Percentiles rank a stretch among this genome's conserved stretches.
phyloP scores from a whole-genome alignment of 352 stramenopile genomes.

The Globisporangium megalacanthum region DNA sequence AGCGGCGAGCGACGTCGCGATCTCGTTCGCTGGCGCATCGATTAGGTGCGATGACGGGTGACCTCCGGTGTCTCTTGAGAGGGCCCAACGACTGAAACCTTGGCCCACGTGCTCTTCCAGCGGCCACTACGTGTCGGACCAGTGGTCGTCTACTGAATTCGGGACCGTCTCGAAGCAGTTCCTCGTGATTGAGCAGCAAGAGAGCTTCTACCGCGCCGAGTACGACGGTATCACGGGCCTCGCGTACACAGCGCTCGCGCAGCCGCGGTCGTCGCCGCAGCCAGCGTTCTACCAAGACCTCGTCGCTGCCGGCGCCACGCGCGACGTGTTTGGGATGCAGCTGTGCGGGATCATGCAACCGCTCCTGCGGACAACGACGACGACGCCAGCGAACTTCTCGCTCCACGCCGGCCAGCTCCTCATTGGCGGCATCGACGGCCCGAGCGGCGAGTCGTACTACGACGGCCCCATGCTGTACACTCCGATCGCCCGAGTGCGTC shows the following conservation, averaged over 20 bases:
- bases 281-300: slow-evolving; percentile 58
- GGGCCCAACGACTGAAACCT: too few species aligned
- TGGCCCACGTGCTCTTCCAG: slow-evolving; percentile 15
- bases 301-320: slow-evolving; percentile 27
- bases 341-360: slow-evolving; percentile 78
- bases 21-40: slow-evolving; percentile 56
- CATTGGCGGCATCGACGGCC: slow-evolving; percentile 55
- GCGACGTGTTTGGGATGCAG: slow-evolving; percentile 68
- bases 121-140: slow-evolving; percentile 66
- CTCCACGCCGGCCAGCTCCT: slow-evolving; percentile 57
- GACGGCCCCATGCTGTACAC: slow-evolving; percentile 71
- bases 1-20: slow-evolving; percentile 18
- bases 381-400: slow-evolving; percentile 33
- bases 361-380: slow-evolving; percentile 21
- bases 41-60: slow-evolving; percentile 37
- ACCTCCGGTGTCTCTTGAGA: too few species aligned
- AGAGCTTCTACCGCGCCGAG: slow-evolving; percentile 64
- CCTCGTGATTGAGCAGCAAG: slow-evolving; percentile 65
- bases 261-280: slow-evolving; percentile 28
- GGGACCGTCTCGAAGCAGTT: slow-evolving; percentile 58
- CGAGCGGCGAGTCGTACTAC: slow-evolving; percentile 53
- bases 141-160: slow-evolving; percentile 52
- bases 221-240: slow-evolving; percentile 80
- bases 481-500: slow-evolving; percentile 49
- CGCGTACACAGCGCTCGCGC: slow-evolving; percentile 50